Conservation (phyloP, 2,329 filamentous ascomycete genomes). For the Dactylellina parvicollis region DNA sequence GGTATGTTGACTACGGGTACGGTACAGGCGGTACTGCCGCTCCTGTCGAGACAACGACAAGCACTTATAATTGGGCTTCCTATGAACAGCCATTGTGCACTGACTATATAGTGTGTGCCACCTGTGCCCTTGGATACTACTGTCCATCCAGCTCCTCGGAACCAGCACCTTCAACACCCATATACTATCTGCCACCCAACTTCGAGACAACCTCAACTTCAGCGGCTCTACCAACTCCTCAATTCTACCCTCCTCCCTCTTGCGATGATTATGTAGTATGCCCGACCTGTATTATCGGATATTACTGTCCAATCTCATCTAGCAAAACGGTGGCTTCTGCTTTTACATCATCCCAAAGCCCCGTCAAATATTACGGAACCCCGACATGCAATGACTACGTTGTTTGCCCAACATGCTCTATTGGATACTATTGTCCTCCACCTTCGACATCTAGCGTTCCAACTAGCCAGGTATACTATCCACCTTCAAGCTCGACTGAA, state of each 20-base stretch:
- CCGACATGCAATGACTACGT: slow-evolving; percentile 19
- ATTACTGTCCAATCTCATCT: slow-evolving; percentile 29
- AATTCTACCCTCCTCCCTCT: slow-evolving; percentile 36
- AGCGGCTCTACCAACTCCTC: neutral
- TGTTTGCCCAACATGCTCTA: slow-evolving; percentile 12
- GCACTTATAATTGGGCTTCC: slow-evolving; percentile 31
- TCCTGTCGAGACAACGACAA: slow-evolving; percentile 14
- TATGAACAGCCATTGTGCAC: slow-evolving; percentile 45
- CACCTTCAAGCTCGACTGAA: too few species aligned
- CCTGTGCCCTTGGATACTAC: slow-evolving; percentile 41
- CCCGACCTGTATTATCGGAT: slow-evolving; percentile 31
- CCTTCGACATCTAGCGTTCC: too few species aligned
- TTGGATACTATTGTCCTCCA: slow-evolving; percentile 27
- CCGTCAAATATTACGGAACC: slow-evolving; percentile 5
- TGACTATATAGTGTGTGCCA: slow-evolving; percentile 38
- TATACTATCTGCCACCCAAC: slow-evolving; percentile 10
- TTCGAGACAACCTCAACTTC: slow-evolving; percentile 1
- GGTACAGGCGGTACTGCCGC: slow-evolving; percentile 1
- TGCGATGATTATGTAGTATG: slow-evolving; percentile 39
- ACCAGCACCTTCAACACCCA: neutral
- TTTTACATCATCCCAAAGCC: neutral
- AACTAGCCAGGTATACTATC: too few species aligned
- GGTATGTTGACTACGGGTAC: slow-evolving; percentile 20
- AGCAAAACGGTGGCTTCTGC: neutral
- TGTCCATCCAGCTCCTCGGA: slow-evolving; percentile 13